These are phyloP conservation scores for Rhizopogon salebrosus DNA, from an alignment of 768 basidiomycete genomes.

Conservation along the genomic window DNA sequence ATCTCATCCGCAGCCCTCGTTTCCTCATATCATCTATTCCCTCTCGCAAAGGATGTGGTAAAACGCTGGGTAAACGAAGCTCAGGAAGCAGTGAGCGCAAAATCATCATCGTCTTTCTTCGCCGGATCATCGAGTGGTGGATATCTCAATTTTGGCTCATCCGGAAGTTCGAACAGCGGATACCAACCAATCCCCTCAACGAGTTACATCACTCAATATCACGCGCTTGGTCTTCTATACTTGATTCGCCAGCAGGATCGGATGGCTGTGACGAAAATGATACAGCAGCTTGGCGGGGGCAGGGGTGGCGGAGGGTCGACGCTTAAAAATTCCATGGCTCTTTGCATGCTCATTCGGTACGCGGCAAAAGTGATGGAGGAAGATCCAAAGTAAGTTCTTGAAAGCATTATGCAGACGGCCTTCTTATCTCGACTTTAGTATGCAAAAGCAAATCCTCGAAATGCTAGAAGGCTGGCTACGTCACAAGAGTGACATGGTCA, in stretches of 20 bases:
- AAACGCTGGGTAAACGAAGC: constrained; percentile 99
- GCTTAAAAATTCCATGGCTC: constrained; percentile 92
- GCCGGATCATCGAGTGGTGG: constrained; percentile 42
- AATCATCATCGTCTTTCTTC: constrained; percentile 70
- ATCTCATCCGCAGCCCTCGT: constrained; percentile 96
- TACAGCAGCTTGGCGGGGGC: constrained; percentile 91
- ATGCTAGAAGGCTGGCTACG: constrained; percentile 91
- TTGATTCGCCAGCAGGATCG: constrained; percentile 95
- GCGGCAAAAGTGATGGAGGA: constrained; percentile 99
- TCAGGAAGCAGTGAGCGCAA: constrained; percentile 92
- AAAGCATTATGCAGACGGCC: constrained; percentile 1
- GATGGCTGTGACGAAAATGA: constrained; percentile 99
- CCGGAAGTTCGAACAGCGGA: constrained; percentile 47
- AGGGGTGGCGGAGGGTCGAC: constrained; percentile 79
- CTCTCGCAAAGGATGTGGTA: constrained; percentile 89
- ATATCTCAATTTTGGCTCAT: constrained; percentile 69
- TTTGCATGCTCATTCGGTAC: constrained; percentile 98
- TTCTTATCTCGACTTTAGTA: constrained; percentile 37
- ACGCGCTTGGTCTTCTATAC: constrained; percentile 90
- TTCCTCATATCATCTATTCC: constrained; percentile 95
- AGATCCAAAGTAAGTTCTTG: constrained; percentile 82
- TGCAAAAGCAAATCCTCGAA: constrained; percentile 90
- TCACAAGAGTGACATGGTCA: constrained; percentile 99
- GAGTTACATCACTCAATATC: constrained; percentile 95
- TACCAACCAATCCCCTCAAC: constrained; percentile 82